A percentile compares a stretch with the other conserved stretches of the same genome.
Conservation (phyloP, 139 green algal genomes). For the Chlamydomonas sp. region DNA sequence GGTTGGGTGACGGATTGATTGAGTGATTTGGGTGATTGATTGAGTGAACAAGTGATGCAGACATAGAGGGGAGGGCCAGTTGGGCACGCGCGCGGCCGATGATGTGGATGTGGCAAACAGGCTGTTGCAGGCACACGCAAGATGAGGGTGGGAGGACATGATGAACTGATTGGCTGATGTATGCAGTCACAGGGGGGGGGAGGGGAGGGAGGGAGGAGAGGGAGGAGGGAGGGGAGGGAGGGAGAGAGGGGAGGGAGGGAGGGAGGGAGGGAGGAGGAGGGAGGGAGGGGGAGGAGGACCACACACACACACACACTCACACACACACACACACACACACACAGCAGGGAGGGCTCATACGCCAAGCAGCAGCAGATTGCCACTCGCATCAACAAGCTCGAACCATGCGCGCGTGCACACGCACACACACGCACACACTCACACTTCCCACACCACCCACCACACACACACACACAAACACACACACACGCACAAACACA, state of each 20-base stretch:
- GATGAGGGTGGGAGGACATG: background rate
- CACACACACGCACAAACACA: slow-evolving; percentile 9
- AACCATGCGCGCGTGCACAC: background rate
- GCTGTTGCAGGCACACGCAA: background rate
- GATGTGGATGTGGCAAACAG: background rate
- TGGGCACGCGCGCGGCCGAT: no score
- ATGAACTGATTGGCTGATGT: background rate
- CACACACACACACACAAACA: no score
- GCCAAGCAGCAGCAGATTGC: slow-evolving; percentile 13
- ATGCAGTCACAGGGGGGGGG: background rate
- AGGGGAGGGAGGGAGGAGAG: background rate
- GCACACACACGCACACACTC: background rate
- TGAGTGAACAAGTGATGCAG: no score
- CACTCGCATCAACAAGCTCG: slow-evolving; percentile 12
- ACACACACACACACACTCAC: no score
- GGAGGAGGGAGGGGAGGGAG: background rate
- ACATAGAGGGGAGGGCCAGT: no score
- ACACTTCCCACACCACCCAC: background rate
- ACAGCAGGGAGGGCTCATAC: background rate
- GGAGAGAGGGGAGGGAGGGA: background rate
- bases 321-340: no score
- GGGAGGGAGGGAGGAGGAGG: no score
- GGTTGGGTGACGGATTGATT: no score
- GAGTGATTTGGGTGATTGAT: no score
- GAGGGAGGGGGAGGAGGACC: no score